Conservation (phyloP, 106 monocot genomes). For the Dendrobium huoshanense region DNA sequence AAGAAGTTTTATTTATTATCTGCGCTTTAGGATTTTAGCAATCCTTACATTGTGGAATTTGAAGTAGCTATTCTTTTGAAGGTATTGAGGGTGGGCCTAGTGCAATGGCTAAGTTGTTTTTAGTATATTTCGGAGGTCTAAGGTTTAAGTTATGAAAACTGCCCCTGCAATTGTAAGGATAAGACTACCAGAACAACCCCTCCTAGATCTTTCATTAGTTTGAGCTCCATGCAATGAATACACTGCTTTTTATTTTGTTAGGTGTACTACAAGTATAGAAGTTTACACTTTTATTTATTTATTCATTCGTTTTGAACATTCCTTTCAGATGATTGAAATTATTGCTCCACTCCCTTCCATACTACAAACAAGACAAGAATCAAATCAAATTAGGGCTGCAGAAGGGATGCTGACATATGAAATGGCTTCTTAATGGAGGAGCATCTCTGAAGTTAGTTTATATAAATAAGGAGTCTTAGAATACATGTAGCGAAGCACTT, state of each 20-base stretch:
- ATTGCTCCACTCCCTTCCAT: slow-evolving; percentile 34
- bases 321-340: slow-evolving; percentile 25
- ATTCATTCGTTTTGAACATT: background rate
- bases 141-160: too few relatives aligned
- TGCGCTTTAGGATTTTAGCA: too few relatives aligned
- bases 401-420: background rate
- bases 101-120: background rate
- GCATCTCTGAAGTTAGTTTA: background rate
- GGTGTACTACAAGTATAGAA: background rate
- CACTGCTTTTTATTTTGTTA: too few relatives aligned
- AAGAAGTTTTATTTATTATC: too few relatives aligned
- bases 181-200: background rate
- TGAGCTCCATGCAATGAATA: too few relatives aligned
- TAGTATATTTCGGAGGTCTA: background rate
- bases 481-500: background rate
- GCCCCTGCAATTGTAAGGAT: too few relatives aligned
- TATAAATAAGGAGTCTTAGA: background rate
- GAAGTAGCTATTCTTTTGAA: background rate
- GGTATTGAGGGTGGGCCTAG: background rate
- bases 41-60: too few relatives aligned
- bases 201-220: background rate
- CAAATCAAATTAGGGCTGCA: background rate
- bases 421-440: background rate
- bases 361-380: slow-evolving; percentile 26
- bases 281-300: background rate